These are phyloP conservation scores for Sclerotinia trifoliorum DNA, from an alignment of 2,329 filamentous ascomycete species.

Conservation along the genomic window DNA sequence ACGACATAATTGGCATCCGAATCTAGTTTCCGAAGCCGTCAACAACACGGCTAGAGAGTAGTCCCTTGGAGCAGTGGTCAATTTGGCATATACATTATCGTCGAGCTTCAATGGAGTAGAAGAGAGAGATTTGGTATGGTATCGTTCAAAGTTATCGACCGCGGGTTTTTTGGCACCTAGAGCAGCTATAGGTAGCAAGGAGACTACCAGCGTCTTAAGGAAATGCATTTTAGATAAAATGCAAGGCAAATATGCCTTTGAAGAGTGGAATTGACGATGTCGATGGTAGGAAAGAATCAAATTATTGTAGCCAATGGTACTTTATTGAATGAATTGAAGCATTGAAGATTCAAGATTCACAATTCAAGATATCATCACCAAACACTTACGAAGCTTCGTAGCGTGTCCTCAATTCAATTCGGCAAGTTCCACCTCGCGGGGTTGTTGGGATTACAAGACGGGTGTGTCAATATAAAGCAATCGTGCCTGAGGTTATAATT, in stretches of 20 bases:
- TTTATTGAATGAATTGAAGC: constrained; percentile 7
- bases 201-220: constrained; percentile 60
- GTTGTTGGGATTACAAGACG: not conserved
- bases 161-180: constrained; percentile 62
- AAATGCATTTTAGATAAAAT: constrained; percentile 61
- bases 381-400: constrained; percentile 22
- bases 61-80: constrained; percentile 77
- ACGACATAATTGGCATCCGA: constrained; percentile 80
- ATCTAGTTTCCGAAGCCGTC: constrained; percentile 80
- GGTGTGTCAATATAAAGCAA: not conserved
- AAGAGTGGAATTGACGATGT: not conserved
- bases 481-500: not conserved
- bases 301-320: constrained; percentile 5
- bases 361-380: constrained; percentile 10
- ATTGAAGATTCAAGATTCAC: constrained; percentile 12
- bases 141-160: constrained; percentile 67
- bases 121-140: constrained; percentile 64
- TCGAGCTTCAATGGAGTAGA: constrained; percentile 72
- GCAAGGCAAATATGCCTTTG: constrained; percentile 22
- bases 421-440: constrained; percentile 22
- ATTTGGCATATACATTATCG: constrained; percentile 70
- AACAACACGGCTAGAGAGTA: constrained; percentile 80
- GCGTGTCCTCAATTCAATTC: constrained; percentile 24
- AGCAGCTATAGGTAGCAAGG: constrained; percentile 59
- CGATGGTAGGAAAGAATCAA: not conserved